phyloP scores from a whole-genome alignment of 768 basidiomycete species.

The Strobilomyces confusus region DNA sequence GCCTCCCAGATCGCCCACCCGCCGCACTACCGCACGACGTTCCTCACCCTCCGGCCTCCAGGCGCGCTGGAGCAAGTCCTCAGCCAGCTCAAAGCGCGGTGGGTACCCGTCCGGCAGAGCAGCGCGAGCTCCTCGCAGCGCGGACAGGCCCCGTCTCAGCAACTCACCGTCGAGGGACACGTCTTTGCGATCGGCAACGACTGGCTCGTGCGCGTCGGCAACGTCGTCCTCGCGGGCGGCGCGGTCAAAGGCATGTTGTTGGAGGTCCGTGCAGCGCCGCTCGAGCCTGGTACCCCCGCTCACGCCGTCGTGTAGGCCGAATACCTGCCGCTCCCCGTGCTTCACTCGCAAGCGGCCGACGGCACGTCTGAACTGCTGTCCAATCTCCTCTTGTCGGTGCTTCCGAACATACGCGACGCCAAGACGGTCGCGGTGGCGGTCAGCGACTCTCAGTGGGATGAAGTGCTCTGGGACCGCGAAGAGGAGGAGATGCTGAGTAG shows the following conservation, averaged over 20 bases:
- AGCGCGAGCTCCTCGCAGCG: slow-evolving; percentile 37
- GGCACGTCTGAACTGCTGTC: slow-evolving; percentile 72
- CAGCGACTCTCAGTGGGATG: slow-evolving; percentile 76
- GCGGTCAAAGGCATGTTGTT: slow-evolving; percentile 80
- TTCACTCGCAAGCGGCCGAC: slow-evolving; percentile 60
- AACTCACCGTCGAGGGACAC: slow-evolving; percentile 68
- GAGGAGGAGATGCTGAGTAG: slow-evolving; percentile 44
- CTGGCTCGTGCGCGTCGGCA: slow-evolving; percentile 78
- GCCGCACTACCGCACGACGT: slow-evolving; percentile 70
- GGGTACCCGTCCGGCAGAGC: slow-evolving; percentile 64
- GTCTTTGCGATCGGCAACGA: slow-evolving; percentile 76
- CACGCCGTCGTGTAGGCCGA: slow-evolving; percentile 53
- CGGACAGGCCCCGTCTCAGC: slow-evolving; percentile 51
- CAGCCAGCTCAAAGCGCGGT: slow-evolving; percentile 68
- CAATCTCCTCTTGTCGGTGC: slow-evolving; percentile 67
- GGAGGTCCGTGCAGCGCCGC: slow-evolving; percentile 47
- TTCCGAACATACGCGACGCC: slow-evolving; percentile 70
- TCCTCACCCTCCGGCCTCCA: slow-evolving; percentile 70
- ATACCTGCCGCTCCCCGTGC: slow-evolving; percentile 71
- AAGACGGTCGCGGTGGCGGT: slow-evolving; percentile 76
- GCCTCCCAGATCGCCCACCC: slow-evolving; percentile 26
- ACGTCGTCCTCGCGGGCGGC: slow-evolving; percentile 72
- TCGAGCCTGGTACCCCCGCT: slow-evolving; percentile 2
- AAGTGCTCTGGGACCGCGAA: slow-evolving; percentile 73
- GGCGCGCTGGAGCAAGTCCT: slow-evolving; percentile 73